Conservation (phyloP, 2,329 filamentous ascomycete genomes). For the Alternaria consortialis region DNA sequence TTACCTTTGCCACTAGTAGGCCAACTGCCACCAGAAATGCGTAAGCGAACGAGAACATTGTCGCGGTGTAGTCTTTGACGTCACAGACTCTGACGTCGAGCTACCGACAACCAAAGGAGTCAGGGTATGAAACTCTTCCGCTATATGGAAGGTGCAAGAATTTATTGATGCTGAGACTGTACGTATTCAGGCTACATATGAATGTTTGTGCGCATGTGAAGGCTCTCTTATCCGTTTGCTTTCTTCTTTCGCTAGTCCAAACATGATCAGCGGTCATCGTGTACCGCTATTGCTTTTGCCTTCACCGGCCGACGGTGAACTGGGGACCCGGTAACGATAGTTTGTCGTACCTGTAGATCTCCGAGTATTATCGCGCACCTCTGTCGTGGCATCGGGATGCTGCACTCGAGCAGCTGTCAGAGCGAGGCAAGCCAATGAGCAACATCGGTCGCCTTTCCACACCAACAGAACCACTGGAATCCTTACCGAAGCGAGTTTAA, state of each 20-base stretch:
- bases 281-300: conserved; percentile 1
- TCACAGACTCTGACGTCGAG: background rate
- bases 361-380: background rate
- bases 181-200: too few species aligned
- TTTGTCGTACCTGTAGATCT: background rate
- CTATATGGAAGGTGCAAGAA: background rate
- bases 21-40: background rate
- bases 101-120: background rate
- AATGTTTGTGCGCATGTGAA: background rate
- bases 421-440: background rate
- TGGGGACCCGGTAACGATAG: background rate
- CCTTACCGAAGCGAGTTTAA: background rate
- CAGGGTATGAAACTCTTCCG: background rate
- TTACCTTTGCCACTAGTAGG: conserved; percentile 7
- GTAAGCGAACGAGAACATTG: background rate
- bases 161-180: background rate
- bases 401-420: background rate
- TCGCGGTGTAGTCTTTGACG: background rate
- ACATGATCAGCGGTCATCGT: background rate
- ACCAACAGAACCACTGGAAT: background rate
- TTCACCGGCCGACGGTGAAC: conserved; percentile 1
- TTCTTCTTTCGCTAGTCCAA: conserved; percentile 7
- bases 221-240: background rate
- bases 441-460: background rate
- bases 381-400: background rate